A percentile compares a stretch with the other conserved stretches of the same genome.
Conservation (phyloP, 75 land plant species). For the Selaginella tamariscina region DNA sequence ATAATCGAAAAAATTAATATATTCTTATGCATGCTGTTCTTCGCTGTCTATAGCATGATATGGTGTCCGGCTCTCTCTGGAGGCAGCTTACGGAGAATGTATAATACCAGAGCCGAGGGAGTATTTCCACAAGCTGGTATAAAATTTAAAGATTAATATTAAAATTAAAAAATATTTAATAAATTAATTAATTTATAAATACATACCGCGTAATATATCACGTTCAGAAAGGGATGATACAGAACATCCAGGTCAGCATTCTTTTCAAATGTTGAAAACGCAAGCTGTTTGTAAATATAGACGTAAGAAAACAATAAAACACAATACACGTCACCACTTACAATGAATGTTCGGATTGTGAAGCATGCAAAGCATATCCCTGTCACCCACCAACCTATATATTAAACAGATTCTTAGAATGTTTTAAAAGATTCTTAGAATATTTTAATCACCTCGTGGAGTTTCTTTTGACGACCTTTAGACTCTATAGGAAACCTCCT, state of each 20-base stretch:
- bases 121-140: conserved; percentile 4
- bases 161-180: no score
- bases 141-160: neutral
- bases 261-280: conserved; percentile 7
- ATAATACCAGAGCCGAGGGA: conserved; percentile 7
- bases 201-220: conserved; percentile 3
- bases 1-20: no score
- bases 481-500: conserved; percentile 10
- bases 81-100: conserved; percentile 2
- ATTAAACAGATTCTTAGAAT: neutral
- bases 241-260: conserved; percentile 9
- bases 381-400: conserved; percentile 7
- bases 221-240: conserved; percentile 7
- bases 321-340: neutral
- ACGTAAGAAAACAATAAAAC: neutral
- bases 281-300: conserved; percentile 3
- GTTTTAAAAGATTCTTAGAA: neutral
- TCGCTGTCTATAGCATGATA: conserved; percentile 7
- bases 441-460: neutral
- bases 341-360: neutral
- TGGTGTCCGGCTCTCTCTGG: conserved; percentile 4
- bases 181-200: neutral
- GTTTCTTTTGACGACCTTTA: conserved; percentile 5
- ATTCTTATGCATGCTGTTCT: no score
- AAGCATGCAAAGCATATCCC: conserved; percentile 11